Evolutionary conservation across 805 yeast species (phyloP).

Genomic region (Saccharomycopsis capsularis): DNA sequence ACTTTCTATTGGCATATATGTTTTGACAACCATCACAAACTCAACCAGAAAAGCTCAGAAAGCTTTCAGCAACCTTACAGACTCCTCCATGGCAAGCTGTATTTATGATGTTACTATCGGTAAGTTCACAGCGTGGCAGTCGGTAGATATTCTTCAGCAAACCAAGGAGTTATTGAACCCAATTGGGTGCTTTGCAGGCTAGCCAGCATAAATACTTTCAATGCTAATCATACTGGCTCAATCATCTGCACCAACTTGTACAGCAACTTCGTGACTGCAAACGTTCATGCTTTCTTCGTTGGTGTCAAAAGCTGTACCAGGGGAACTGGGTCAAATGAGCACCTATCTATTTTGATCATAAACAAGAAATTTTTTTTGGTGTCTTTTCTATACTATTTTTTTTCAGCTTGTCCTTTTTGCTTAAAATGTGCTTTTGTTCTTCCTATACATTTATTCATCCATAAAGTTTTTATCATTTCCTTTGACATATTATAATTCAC

Average conservation of each 20-base stretch:
- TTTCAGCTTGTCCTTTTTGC: too few relatives aligned
- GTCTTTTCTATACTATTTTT: too few relatives aligned
- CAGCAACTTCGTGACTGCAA: slow-evolving; percentile 91
- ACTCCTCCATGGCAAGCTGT: not conserved
- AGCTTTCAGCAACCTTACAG: slow-evolving; percentile 55
- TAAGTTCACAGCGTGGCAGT: slow-evolving; percentile 61
- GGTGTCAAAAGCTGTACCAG: slow-evolving; percentile 74
- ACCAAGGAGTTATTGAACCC: slow-evolving; percentile 65
- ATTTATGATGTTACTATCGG: slow-evolving; percentile 76
- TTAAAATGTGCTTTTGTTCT: too few relatives aligned
- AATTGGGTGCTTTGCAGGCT: slow-evolving; percentile 90
- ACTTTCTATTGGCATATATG: slow-evolving; percentile 68
- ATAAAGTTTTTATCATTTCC: too few relatives aligned
- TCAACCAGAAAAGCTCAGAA: slow-evolving; percentile 49
- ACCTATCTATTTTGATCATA: too few relatives aligned
- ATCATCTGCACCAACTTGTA: slow-evolving; percentile 60
- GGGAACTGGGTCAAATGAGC: slow-evolving; percentile 88
- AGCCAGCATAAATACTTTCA: slow-evolving; percentile 91
- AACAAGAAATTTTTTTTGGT: too few relatives aligned
- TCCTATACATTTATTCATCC: too few relatives aligned
- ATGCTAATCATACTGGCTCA: slow-evolving; percentile 91
- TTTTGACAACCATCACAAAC: slow-evolving; percentile 44
- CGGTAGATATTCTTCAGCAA: slow-evolving; percentile 51
- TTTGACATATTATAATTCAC: too few relatives aligned
- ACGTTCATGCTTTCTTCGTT: slow-evolving; percentile 97